Evolutionary conservation across 1,139 yeast species (phyloP), one percentile per base, ranked within the genome.

Genomic region (Yamadazyma diddensiae): DNA sequence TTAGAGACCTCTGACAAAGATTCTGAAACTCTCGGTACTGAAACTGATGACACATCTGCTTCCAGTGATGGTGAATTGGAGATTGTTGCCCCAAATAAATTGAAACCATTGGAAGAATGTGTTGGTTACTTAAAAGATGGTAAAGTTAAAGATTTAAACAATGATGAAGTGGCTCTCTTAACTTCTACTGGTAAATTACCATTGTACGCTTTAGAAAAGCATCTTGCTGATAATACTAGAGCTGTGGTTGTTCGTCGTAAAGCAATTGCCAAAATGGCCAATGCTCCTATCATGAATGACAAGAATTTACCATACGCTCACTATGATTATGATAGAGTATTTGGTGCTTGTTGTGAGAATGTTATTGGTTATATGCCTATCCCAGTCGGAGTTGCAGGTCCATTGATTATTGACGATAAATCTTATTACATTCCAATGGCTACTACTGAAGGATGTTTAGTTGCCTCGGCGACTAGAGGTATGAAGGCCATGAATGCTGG

Each of bases 331-430:
- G 94, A 90, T 53, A 79, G 97, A 49, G 98, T 94, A 9, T 80
- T 90, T 55, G 98, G 98, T 44, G 97, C 98, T 8, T 92, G 99
- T 65, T 92, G 99, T 69, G 99, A 92, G 61, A 92, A 92, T 55
- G 98, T 92, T 38, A 85, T 92, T 59, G 99, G 98, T 24, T 92
- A 73, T 55, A 78, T 90, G 79, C 99, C 98, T 21, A 59, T 92
- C 29, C 99, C 98, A 8, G 87, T 92, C 39, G 98, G 99, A 58
- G 83, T 94, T 54, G 97, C 97, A 22, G 99, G 99, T 36, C 98
- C 99, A 5, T 65, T 94, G 56, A 69, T 85, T 37, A 85, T 92
- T 52, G 98, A 92, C 58, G 92, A 88, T 28, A 79, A 74, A 47
- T 78, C 94, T 30, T 83, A 75, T 56, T 95, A 86, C 59, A 80